phyloP scores from a whole-genome alignment of 1,284 basidiomycete genomes.

The Pholiota adiposa region DNA sequence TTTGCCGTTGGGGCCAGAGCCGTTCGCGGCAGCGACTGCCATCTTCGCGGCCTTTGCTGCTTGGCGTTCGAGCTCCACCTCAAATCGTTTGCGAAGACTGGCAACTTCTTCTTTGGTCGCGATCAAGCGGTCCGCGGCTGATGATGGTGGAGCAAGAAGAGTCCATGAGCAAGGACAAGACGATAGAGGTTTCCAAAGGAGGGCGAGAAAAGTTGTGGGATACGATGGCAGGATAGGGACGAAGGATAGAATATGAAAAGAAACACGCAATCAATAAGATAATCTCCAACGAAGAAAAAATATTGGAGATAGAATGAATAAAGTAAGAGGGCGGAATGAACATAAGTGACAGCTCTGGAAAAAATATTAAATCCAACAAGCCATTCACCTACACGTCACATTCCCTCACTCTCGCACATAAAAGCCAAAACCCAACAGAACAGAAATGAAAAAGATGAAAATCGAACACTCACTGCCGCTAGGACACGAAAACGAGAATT shows the following conservation, averaged over 20 bases:
- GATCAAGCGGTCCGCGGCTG: slow-evolving; percentile 72
- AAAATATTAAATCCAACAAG: background rate
- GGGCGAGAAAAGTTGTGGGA: background rate
- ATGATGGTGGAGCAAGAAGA: slow-evolving; percentile 4
- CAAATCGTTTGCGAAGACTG: slow-evolving; percentile 65
- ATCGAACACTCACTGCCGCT: slow-evolving; percentile 68
- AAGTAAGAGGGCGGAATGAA: background rate
- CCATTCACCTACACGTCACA: background rate
- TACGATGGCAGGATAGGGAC: background rate
- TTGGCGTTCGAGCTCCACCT: slow-evolving; percentile 71
- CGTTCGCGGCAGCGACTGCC: slow-evolving; percentile 38
- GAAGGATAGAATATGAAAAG: background rate
- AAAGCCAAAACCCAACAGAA: slow-evolving; percentile 16
- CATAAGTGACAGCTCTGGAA: background rate
- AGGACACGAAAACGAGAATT: slow-evolving; percentile 63
- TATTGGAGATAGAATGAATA: background rate
- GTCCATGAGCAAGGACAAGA: slow-evolving; percentile 3
- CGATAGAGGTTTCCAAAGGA: background rate
- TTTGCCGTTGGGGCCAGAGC: slow-evolving; percentile 10
- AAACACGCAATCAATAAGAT: background rate
- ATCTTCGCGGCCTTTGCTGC: slow-evolving; percentile 62
- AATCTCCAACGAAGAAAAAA: background rate
- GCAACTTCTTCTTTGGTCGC: slow-evolving; percentile 70
- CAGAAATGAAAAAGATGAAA: slow-evolving; percentile 25
- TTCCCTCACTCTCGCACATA: background rate